A percentile compares a stretch with the other conserved stretches of the same genome.
These are phyloP conservation scores for Hyaloscypha variabilis DNA, from an alignment of 495 filamentous ascomycete genomes.

Conservation along the genomic window DNA sequence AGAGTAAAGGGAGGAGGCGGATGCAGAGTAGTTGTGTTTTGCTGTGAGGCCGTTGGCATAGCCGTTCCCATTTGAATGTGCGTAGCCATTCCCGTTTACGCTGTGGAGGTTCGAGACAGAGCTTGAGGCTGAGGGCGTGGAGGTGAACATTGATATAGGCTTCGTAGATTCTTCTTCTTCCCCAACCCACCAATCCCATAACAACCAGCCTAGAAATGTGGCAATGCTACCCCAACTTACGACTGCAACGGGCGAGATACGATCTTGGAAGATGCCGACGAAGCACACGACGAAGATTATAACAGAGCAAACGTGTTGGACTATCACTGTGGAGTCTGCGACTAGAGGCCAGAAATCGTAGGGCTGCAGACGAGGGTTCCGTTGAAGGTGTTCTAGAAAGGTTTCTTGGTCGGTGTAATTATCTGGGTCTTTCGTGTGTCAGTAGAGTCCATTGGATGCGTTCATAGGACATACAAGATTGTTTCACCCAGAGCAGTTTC, in stretches of 20 bases:
- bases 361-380: conserved; percentile 89
- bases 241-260: conserved; percentile 82
- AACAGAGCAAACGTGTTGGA: conserved; percentile 94
- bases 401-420: conserved; percentile 97
- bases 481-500: conserved; percentile 97
- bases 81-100: not conserved
- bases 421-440: conserved; percentile 71
- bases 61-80: too few relatives aligned
- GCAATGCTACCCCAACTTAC: conserved; percentile 81
- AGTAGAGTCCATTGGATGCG: not conserved
- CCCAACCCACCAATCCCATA: conserved; percentile 90
- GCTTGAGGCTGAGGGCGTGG: conserved; percentile 39
- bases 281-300: conserved; percentile 95
- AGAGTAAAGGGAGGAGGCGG: conserved; percentile 32
- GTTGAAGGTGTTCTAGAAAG: conserved; percentile 93
- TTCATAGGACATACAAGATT: conserved; percentile 68
- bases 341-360: conserved; percentile 99
- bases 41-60: conserved; percentile 24
- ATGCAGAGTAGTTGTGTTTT: conserved; percentile 33
- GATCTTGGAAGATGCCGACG: conserved; percentile 82
- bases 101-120: conserved; percentile 44
- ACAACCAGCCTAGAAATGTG: conserved; percentile 84
- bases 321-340: conserved; percentile 92
- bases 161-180: conserved; percentile 53
- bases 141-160: conserved; percentile 31